These are phyloP conservation scores for Verticillium nubilum DNA, from an alignment of 2,329 filamentous ascomycete species.

Conservation along the genomic window DNA sequence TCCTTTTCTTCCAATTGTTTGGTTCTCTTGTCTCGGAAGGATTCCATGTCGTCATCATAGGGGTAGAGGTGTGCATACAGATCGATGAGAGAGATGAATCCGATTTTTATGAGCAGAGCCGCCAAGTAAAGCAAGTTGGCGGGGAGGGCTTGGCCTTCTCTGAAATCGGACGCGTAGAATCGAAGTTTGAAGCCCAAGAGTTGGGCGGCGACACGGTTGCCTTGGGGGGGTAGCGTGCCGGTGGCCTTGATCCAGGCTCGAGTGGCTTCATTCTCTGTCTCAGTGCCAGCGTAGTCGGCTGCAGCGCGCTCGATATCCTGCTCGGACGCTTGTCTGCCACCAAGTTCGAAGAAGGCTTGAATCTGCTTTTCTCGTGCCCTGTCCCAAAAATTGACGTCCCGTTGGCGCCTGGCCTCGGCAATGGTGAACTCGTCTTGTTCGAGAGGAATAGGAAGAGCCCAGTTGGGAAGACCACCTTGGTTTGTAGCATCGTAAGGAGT, in stretches of 20 bases:
- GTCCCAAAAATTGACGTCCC: conserved; percentile 78
- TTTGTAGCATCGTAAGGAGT: conserved; percentile 37
- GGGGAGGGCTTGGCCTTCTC: conserved; percentile 73
- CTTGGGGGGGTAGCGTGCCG: conserved; percentile 73
- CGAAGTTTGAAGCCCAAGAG: conserved; percentile 94
- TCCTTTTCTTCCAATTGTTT: conserved; percentile 78
- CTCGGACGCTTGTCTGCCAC: conserved; percentile 61
- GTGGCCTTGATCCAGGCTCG: conserved; percentile 76
- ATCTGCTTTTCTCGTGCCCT: conserved; percentile 71
- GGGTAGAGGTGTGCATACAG: conserved; percentile 91
- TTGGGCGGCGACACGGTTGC: conserved; percentile 89
- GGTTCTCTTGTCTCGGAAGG: conserved; percentile 61
- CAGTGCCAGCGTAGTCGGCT: conserved; percentile 30
- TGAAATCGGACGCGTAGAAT: conserved; percentile 81
- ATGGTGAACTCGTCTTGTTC: conserved; percentile 64
- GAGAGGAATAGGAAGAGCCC: conserved; percentile 68
- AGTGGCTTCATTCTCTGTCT: conserved; percentile 45
- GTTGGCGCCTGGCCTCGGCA: conserved; percentile 48
- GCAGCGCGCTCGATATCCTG: conserved; percentile 45
- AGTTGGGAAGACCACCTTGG: conserved; percentile 68
- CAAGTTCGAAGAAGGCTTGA: conserved; percentile 84
- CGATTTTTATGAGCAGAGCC: conserved; percentile 90
- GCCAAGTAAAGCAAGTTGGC: conserved; percentile 91
- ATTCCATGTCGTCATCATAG: conserved; percentile 75
- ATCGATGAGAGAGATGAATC: conserved; percentile 88